Conservation (phyloP, 768 basidiomycete species). For the Suillus bovinus region DNA sequence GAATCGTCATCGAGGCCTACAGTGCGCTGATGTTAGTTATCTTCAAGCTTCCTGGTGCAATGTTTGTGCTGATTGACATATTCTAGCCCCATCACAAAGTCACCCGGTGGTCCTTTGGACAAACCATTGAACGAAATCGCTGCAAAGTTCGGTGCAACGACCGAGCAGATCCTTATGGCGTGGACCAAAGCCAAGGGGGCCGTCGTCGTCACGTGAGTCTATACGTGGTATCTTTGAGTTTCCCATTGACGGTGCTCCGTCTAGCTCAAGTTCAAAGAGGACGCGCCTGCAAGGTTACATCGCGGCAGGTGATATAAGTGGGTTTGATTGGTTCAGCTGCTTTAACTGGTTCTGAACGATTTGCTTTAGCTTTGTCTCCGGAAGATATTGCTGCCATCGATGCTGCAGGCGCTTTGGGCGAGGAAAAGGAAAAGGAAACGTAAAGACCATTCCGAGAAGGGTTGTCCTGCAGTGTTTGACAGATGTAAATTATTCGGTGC, state of each 20-base stretch:
- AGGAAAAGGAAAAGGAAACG: not conserved
- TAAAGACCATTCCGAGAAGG: not conserved
- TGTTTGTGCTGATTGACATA: not conserved
- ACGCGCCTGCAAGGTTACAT: slow-evolving; percentile 68
- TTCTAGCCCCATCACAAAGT: slow-evolving; percentile 45
- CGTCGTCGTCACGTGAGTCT: slow-evolving; percentile 58
- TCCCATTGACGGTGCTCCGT: not conserved
- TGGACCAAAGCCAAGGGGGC: slow-evolving; percentile 58
- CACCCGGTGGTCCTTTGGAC: slow-evolving; percentile 66
- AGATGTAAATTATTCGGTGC: not conserved
- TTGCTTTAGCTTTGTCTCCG: slow-evolving; percentile 33
- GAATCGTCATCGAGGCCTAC: slow-evolving; percentile 74
- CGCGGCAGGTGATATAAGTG: slow-evolving; percentile 63
- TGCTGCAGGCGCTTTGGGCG: slow-evolving; percentile 42
- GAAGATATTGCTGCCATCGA: slow-evolving; percentile 56
- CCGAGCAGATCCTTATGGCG: not conserved
- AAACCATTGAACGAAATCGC: slow-evolving; percentile 57
- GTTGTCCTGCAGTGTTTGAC: not conserved
- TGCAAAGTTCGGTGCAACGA: not conserved
- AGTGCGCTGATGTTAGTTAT: slow-evolving; percentile 31
- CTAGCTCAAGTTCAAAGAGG: slow-evolving; percentile 66
- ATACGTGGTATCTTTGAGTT: not conserved
- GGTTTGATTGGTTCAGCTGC: slow-evolving; percentile 12
- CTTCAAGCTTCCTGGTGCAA: slow-evolving; percentile 41
- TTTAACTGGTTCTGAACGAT: not conserved